Evolutionary conservation across 1,284 basidiomycete species (phyloP).

Genomic region (Meira nashicola): DNA sequence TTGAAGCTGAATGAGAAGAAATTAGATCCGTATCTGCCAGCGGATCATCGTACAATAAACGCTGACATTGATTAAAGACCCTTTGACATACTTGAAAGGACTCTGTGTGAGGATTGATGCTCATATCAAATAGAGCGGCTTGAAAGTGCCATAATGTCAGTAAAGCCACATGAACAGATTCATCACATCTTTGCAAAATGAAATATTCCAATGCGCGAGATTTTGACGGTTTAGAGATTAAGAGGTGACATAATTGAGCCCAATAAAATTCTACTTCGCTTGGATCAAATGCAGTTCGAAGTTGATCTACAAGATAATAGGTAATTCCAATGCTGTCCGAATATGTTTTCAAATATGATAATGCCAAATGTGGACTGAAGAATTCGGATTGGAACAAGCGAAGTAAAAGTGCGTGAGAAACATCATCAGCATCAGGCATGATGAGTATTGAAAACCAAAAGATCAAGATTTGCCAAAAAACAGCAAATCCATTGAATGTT

Average conservation of each 20-base stretch:
- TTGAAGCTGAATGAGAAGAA: constrained; percentile 25
- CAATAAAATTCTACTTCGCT: constrained; percentile 51
- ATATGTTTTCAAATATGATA: constrained; percentile 45
- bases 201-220: constrained; percentile 48
- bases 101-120: constrained; percentile 60
- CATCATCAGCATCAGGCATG: constrained; percentile 30
- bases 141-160: constrained; percentile 51
- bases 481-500: too few species aligned
- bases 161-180: constrained; percentile 48
- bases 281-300: constrained; percentile 33
- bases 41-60: constrained; percentile 88
- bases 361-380: constrained; percentile 50
- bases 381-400: constrained; percentile 51
- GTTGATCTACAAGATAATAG: constrained; percentile 46
- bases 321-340: constrained; percentile 52
- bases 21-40: constrained; percentile 19
- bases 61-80: constrained; percentile 84
- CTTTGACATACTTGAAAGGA: constrained; percentile 90
- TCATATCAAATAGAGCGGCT: constrained; percentile 46
- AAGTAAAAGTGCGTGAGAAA: constrained; percentile 35
- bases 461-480: too few species aligned
- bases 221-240: constrained; percentile 44
- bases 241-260: constrained; percentile 50
- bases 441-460: neutral
- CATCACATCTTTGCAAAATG: constrained; percentile 43